phyloP scores from a whole-genome alignment of 73 alveolate species.

The Tetrahymena thermophila region DNA sequence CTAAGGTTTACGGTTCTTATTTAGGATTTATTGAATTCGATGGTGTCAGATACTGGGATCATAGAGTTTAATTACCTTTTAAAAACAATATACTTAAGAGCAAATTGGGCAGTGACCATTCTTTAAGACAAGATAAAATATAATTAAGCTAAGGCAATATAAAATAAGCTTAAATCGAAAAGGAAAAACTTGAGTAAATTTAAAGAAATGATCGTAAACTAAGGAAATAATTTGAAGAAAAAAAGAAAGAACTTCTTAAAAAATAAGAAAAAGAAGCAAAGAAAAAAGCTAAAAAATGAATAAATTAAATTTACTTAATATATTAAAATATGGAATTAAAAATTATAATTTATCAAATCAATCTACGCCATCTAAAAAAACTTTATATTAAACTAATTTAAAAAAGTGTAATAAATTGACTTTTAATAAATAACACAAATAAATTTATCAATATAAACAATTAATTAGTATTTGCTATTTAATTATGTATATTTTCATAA shows the following conservation, averaged over 20 bases:
- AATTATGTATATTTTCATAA: too few species aligned
- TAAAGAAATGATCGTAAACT: constrained; percentile 61
- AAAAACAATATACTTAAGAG: background rate
- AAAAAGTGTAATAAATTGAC: background rate
- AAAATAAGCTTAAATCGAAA: constrained; percentile 60
- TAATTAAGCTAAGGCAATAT: constrained; percentile 49
- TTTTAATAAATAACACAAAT: too few species aligned
- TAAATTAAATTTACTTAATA: too few species aligned
- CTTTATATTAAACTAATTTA: background rate
- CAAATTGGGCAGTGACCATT: constrained; percentile 44
- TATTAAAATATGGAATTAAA: too few species aligned
- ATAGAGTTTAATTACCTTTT: constrained; percentile 39
- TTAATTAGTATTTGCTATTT: background rate
- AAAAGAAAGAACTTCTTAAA: background rate
- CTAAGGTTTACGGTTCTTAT: constrained; percentile 74
- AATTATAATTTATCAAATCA: too few species aligned
- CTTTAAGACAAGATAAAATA: constrained; percentile 49
- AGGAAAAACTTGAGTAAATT: constrained; percentile 55
- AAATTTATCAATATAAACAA: too few species aligned
- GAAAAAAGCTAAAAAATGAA: background rate
- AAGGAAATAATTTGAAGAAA: constrained; percentile 21
- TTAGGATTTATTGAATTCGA: constrained; percentile 84
- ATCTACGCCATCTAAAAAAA: background rate
- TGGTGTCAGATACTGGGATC: constrained; percentile 86
- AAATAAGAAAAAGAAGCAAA: background rate